Evolutionary conservation across 1,284 basidiomycete genomes (phyloP), one percentile per base, ranked within the genome.

Genomic region (Ceratobasidium sp.): DNA sequence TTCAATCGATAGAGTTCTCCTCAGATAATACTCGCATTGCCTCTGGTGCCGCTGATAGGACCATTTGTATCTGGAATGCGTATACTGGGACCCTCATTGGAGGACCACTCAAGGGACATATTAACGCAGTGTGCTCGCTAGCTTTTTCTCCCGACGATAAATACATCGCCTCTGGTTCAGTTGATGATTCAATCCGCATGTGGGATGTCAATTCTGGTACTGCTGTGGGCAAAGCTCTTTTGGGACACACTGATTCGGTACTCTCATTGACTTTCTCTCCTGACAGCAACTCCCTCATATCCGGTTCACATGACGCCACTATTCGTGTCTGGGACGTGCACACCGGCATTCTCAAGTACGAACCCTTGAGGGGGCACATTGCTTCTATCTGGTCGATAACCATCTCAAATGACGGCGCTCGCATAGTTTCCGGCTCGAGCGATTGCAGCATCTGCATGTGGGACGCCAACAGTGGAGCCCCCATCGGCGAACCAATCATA

Each of bases 21-120:
- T 21, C 52, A 6, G 26, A 54, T 28, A 28, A 21, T 28, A 8
- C 6, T 5, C 28, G 5, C 23, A 54, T 54, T 28, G 52, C 28
- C 52, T 26, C 21, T 30, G 28, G 52, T 7, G 8, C 52, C 3
- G 8, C 7, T 6, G 52, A 54, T 28, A 3, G 23, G 6, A 14
- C 52, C 16, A 54, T 30, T 16, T 54, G 21, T 28, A 28, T 54
- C 21, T 54, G 52, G 52, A 54, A 55, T 55, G 21, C 52, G 52
- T 38, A 11, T 38, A 38, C 35, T 38, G 35, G 35, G 35, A 11
- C 35, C 7, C 47, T 26, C 23, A n/a, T 49, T 4, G 5, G 47
- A 6, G 47, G 16, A 7, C 47, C 47, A 14, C 47, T 49, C 47
- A 4, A 18, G 23, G 47, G 47, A 18, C 47, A 49, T 49, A 26